Percentiles rank a stretch among this genome's conserved stretches.
Conservation (phyloP, 371 early-diverging fungal genomes). For the Syncephalastrum monosporum region DNA sequence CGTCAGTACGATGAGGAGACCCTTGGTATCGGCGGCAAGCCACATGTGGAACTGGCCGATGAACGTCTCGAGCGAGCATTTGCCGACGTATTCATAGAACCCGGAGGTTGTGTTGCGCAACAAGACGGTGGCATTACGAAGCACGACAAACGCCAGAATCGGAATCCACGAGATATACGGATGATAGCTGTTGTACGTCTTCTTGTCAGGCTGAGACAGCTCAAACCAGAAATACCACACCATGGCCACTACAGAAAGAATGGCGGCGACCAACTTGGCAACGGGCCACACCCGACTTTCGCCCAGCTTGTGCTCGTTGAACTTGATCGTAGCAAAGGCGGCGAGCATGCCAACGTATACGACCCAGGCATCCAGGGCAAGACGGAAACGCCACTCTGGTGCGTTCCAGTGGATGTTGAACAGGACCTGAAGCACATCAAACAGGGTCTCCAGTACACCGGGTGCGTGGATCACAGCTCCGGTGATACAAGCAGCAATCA, state of each 20-base stretch:
- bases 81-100: slow-evolving; percentile 62
- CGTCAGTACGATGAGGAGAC: slow-evolving; percentile 49
- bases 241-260: slow-evolving; percentile 35
- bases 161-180: slow-evolving; percentile 66
- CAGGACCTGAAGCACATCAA: slow-evolving; percentile 33
- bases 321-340: slow-evolving; percentile 46
- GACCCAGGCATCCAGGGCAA: slow-evolving; percentile 60
- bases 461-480: slow-evolving; percentile 39
- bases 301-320: slow-evolving; percentile 38
- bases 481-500: slow-evolving; percentile 34
- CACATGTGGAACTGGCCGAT: slow-evolving; percentile 82
- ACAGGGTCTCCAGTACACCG: slow-evolving; percentile 39
- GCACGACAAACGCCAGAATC: slow-evolving; percentile 58
- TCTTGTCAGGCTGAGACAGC: slow-evolving; percentile 40
- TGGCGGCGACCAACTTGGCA: slow-evolving; percentile 21
- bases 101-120: slow-evolving; percentile 52
- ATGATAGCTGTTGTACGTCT: slow-evolving; percentile 56
- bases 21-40: slow-evolving; percentile 74
- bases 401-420: slow-evolving; percentile 58
- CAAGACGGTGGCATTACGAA: slow-evolving; percentile 61
- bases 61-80: slow-evolving; percentile 72
- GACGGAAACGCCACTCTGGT: slow-evolving; percentile 67
- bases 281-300: slow-evolving; percentile 41
- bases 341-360: slow-evolving; percentile 60
- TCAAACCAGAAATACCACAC: slow-evolving; percentile 51